Base-by-base conservation (phyloP, 177 flowering plant genomes). In the Vitis hybrid region DNA sequence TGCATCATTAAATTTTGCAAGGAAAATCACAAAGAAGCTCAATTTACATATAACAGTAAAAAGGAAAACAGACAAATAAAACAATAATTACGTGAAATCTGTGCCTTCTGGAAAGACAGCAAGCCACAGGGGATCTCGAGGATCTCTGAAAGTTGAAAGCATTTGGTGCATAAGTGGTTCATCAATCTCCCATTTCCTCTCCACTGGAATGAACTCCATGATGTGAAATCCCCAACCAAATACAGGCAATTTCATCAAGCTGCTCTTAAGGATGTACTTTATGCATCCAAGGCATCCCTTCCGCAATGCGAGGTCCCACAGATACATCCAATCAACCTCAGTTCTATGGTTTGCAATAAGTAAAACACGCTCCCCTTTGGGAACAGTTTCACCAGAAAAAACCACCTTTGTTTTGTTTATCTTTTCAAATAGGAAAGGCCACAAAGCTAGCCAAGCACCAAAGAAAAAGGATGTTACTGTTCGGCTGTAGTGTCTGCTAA, bases 301-400 rank as follows among this genome's bases (percentile, higher is more conserved):
- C 64, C 99, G 78, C 74, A 86, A 71, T 38, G 97, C 99, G 76
- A 95, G 85, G 76, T 95, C 87, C 99, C 99, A 95, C 73, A 95
- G 61, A 71, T 95, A 95, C 99, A 95, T 95, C 99, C 99, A 95
- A 65, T 95, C 99, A 71, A 95, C 99, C 83, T 95, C 98, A 50
- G 99, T 95, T 78, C 97, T 84, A 71, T 95, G 99, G 74, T 95
- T 95, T 38, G 94, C 87, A 24, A 95, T 82, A 68, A 95, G 82
- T 81, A 95, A 76, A 55, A 87, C 88, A 18, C 97, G 91, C 73
- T 95, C 94, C 74, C 64, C 76, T 1, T 76, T 68, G 62, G 94
- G 97, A 71, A 90, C 86, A 67, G 66, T 75, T 11, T 92, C 97
- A 28, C 99, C 99, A 63, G 90, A 86, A 71, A 92, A 92, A 59